Evolutionary conservation across 2,329 filamentous ascomycete genomes (phyloP).

Genomic region (Talaromyces verruculosus): DNA sequence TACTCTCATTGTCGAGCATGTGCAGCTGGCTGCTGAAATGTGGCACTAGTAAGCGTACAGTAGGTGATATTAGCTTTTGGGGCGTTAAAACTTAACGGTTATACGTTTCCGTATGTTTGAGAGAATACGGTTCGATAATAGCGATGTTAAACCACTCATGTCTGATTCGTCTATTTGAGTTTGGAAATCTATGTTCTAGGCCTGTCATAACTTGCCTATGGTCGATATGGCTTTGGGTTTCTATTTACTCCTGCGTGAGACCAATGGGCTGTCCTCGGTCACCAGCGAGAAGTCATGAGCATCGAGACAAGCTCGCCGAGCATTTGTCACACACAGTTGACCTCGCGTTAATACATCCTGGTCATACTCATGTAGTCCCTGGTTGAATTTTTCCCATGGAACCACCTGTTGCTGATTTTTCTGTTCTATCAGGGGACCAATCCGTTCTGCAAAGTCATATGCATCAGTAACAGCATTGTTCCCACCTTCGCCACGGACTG

Average conservation of each 20-base stretch:
- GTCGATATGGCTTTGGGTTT: not conserved
- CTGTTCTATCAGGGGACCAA: conserved; percentile 25
- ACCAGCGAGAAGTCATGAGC: conserved; percentile 54
- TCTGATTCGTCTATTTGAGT: not conserved
- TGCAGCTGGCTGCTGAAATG: not conserved
- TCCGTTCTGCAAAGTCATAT: conserved; percentile 42
- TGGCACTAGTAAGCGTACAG: not conserved
- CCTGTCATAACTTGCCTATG: not conserved
- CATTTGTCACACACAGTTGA: conserved; percentile 51
- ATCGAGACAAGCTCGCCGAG: conserved; percentile 55
- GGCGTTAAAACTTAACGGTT: not conserved
- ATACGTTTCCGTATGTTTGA: not conserved
- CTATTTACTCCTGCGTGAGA: conserved; percentile 31
- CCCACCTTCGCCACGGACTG: conserved; percentile 59
- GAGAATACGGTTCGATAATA: not conserved
- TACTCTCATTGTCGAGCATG: not conserved
- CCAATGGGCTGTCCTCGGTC: conserved; percentile 37
- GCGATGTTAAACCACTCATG: not conserved
- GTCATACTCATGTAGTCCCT: conserved; percentile 43
- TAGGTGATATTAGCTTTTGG: not conserved
- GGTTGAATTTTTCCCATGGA: conserved; percentile 18
- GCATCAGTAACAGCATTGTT: conserved; percentile 59
- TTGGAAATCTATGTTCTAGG: not conserved
- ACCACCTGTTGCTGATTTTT: not conserved
- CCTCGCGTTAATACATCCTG: conserved; percentile 46